Conservation (phyloP, 352 stramenopile genomes). For the Pythium coloratum region DNA sequence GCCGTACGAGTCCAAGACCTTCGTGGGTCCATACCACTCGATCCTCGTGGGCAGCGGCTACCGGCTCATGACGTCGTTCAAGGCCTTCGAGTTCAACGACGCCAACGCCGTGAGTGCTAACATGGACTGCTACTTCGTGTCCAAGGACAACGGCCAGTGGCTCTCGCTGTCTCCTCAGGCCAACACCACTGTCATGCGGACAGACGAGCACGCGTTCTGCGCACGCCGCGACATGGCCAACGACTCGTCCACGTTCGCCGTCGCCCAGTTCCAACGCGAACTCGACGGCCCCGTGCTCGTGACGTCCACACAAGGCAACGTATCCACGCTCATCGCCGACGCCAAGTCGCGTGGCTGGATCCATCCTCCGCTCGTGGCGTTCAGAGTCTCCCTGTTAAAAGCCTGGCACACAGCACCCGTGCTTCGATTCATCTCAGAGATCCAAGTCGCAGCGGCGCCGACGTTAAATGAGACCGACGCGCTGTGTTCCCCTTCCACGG, state of each 20-base stretch:
- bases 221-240: background rate
- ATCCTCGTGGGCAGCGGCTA: background rate
- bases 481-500: background rate
- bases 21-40: background rate
- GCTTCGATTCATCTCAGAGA: conserved; percentile 7
- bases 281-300: background rate
- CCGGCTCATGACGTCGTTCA: conserved; percentile 22
- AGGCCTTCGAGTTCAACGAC: conserved; percentile 6
- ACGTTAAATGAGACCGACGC: background rate
- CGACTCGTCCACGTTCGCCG: conserved; percentile 3
- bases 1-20: conserved; percentile 13
- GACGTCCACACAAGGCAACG: background rate
- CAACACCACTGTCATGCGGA: background rate
- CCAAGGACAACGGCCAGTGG: conserved; percentile 13
- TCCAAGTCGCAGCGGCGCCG: background rate
- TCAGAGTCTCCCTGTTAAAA: background rate
- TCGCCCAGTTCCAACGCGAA: conserved; percentile 12
- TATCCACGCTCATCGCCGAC: background rate
- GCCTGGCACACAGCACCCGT: conserved; percentile 5
- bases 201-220: conserved; percentile 8
- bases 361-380: background rate
- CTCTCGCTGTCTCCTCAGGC: background rate
- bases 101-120: background rate
- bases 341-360: background rate
- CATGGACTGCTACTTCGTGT: conserved; percentile 17